Evolutionary conservation across 2,329 filamentous ascomycete genomes (phyloP).

Genomic region (Diaporthe destruens): DNA sequence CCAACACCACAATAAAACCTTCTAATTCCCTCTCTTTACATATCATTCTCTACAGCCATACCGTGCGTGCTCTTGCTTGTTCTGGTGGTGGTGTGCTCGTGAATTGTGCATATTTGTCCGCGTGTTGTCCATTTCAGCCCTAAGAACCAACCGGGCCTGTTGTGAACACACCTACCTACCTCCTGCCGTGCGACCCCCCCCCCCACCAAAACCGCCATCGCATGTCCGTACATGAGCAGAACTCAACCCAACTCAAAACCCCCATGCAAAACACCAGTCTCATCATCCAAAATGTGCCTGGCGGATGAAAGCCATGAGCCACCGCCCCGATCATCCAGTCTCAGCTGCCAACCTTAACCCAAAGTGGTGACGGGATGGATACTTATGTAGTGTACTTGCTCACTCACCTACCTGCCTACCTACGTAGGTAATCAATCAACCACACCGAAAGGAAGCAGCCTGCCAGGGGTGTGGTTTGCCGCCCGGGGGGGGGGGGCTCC

Average conservation of each 20-base stretch:
- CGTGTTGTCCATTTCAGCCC: background rate
- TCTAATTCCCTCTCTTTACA: background rate
- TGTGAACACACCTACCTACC: background rate
- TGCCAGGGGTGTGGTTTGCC: no score
- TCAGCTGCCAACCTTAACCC: constrained; percentile 18
- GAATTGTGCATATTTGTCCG: background rate
- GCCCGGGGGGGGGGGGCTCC: no score
- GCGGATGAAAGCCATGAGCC: background rate
- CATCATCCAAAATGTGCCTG: background rate
- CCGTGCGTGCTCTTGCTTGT: background rate
- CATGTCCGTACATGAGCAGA: background rate
- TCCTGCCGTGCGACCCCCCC: background rate
- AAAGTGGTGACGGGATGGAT: background rate
- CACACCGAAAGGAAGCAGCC: no score
- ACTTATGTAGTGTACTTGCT: no score
- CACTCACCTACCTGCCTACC: no score
- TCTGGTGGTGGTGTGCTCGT: no score
- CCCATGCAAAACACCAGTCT: constrained; percentile 2
- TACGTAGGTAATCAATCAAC: background rate
- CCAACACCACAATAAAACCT: constrained; percentile 28
- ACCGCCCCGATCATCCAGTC: background rate
- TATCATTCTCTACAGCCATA: background rate
- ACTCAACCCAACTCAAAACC: no score
- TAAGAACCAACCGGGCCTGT: no score
- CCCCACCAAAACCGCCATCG: no score